Conservation (phyloP, 2,329 filamentous ascomycete genomes). For the Alternaria longipes region DNA sequence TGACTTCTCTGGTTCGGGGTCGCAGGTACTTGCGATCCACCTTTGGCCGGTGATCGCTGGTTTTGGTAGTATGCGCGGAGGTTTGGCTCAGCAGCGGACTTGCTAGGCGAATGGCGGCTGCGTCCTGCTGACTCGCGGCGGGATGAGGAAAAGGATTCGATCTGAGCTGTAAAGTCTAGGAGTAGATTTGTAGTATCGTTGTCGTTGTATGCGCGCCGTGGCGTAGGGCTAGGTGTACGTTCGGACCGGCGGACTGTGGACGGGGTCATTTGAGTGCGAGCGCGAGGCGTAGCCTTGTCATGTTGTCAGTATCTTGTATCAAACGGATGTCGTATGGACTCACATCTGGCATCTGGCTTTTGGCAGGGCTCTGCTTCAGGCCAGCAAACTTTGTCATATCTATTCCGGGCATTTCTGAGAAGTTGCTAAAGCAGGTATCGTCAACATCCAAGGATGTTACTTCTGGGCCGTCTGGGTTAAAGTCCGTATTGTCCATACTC, state of each 20-base stretch:
- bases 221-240: conserved; percentile 61
- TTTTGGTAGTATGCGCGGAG: conserved; percentile 45
- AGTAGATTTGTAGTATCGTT: conserved; percentile 79
- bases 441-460: conserved; percentile 59
- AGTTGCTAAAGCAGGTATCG: conserved; percentile 82
- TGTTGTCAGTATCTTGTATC: conserved; percentile 13
- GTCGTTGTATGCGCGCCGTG: conserved; percentile 60
- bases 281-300: conserved; percentile 46
- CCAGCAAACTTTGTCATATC: conserved; percentile 86
- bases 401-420: conserved; percentile 80
- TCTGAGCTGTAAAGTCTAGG: conserved; percentile 86
- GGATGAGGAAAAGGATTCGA: conserved; percentile 62
- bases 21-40: conserved; percentile 35
- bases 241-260: conserved; percentile 57
- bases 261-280: conserved; percentile 57
- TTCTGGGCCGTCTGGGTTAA: conserved; percentile 44
- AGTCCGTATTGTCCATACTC: conserved; percentile 42
- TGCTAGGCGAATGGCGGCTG: conserved; percentile 60
- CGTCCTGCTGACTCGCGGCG: conserved; percentile 50
- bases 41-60: conserved; percentile 46
- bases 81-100: conserved; percentile 63
- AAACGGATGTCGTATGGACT: conserved; percentile 4
- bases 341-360: conserved; percentile 39
- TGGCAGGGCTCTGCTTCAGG: conserved; percentile 67
- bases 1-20: conserved; percentile 46